These are phyloP conservation scores for Neurospora sp. DNA, from an alignment of 495 filamentous ascomycete species.

Conservation along the genomic window DNA sequence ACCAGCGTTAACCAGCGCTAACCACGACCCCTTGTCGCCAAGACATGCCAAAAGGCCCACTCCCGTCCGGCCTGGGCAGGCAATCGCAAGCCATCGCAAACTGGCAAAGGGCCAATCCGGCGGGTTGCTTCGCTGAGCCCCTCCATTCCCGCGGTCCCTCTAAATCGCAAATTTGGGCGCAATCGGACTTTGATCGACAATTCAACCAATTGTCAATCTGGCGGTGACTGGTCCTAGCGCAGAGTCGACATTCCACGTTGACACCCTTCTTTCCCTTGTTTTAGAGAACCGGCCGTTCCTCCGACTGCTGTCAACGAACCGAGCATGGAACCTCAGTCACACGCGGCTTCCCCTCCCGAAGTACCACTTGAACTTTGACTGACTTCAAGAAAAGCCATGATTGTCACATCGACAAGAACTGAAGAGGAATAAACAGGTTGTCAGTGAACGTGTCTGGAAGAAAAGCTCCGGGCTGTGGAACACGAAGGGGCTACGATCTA, in stretches of 20 bases:
- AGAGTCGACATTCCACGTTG: not conserved
- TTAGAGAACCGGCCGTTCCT: not conserved
- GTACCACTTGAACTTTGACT: not conserved
- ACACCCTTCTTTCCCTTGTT: not conserved
- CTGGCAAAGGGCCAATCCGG: not conserved
- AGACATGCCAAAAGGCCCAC: not conserved
- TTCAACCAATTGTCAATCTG: not conserved
- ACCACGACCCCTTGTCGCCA: not conserved
- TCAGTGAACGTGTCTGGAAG: not conserved
- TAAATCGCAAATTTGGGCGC: not conserved
- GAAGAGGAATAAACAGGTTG: not conserved
- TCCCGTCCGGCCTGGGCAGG: not conserved
- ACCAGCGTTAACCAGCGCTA: not conserved
- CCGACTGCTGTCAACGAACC: not conserved
- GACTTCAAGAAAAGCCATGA: not conserved
- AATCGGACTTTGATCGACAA: not conserved
- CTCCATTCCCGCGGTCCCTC: not conserved
- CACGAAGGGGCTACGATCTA: not conserved
- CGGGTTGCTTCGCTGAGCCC: not conserved
- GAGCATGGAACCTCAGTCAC: not conserved
- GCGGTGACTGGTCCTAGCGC: not conserved
- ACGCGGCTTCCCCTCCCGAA: not conserved
- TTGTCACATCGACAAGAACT: not conserved
- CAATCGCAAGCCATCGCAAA: not conserved
- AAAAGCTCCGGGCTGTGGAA: not conserved